Evolutionary conservation across 148 eudicot species (phyloP).

Genomic region (Gaultheria prostrata): DNA sequence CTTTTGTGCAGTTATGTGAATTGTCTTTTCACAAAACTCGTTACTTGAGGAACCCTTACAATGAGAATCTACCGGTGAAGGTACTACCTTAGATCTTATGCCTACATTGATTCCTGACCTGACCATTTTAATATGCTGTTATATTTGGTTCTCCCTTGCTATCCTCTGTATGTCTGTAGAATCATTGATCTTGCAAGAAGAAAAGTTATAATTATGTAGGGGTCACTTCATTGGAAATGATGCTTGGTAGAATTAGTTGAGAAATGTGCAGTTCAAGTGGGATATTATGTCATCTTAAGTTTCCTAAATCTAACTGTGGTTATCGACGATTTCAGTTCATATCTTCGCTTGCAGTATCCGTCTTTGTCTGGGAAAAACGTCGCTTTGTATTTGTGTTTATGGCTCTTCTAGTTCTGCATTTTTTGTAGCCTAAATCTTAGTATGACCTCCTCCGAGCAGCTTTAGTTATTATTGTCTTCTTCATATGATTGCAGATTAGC

Average conservation of each 20-base stretch:
- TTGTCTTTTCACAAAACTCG: slow-evolving; percentile 92
- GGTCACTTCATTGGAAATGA: background rate
- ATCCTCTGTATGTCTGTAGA: background rate
- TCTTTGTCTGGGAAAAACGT: background rate
- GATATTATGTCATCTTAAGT: background rate
- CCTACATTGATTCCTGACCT: background rate
- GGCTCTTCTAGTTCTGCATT: background rate
- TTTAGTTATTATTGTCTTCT: slow-evolving; percentile 4
- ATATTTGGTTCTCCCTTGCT: background rate
- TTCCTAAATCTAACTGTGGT: background rate
- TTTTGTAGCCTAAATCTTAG: background rate
- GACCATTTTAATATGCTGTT: background rate
- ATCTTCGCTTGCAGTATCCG: background rate
- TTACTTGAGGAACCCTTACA: slow-evolving; percentile 93
- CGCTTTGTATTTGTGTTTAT: background rate
- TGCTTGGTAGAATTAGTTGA: background rate
- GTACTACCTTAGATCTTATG: slow-evolving; percentile 34
- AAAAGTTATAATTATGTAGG: background rate
- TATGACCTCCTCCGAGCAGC: slow-evolving; percentile 2
- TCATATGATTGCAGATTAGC: slow-evolving; percentile 65
- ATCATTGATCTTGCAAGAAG: background rate
- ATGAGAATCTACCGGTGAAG: slow-evolving; percentile 96
- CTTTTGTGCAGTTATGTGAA: slow-evolving; percentile 80
- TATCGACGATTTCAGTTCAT: background rate
- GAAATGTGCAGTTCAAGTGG: background rate